These are phyloP conservation scores for Luffa aegyptiaca DNA, from an alignment of 306 rosid species.

Conservation along the genomic window DNA sequence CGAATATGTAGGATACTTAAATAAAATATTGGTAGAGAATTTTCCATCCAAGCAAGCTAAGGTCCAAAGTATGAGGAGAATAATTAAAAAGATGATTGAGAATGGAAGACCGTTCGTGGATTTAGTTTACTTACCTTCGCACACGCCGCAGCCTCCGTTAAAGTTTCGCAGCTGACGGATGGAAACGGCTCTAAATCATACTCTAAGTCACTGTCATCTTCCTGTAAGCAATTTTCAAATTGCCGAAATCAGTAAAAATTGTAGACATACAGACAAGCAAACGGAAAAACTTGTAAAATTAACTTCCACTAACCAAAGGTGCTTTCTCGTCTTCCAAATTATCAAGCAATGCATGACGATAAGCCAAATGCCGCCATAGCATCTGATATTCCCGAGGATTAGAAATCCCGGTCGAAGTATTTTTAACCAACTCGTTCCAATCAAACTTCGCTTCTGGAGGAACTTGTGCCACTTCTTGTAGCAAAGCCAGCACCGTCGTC, in stretches of 20 bases:
- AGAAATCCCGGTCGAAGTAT: constrained; percentile 66
- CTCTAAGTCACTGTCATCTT: constrained; percentile 15
- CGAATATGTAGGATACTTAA: background rate
- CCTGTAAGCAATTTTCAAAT: background rate
- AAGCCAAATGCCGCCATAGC: constrained; percentile 93
- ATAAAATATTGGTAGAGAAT: background rate
- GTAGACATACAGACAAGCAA: background rate
- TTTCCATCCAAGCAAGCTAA: background rate
- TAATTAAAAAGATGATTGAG: background rate
- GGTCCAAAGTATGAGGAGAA: background rate
- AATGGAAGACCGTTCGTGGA: background rate
- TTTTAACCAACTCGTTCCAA: constrained; percentile 65
- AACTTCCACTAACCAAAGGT: constrained; percentile 46
- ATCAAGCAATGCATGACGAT: constrained; percentile 34
- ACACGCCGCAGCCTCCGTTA: constrained; percentile 10
- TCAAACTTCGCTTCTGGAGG: constrained; percentile 41
- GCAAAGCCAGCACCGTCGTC: constrained; percentile 43
- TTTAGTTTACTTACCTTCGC: constrained; percentile 3
- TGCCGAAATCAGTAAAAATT: background rate
- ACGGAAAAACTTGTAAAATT: background rate
- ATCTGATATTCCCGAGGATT: constrained; percentile 78
- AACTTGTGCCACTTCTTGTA: constrained; percentile 53
- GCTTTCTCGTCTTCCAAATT: constrained; percentile 30
- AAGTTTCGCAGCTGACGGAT: constrained; percentile 9
- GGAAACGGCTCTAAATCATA: constrained; percentile 13